Evolutionary conservation across 2,329 filamentous ascomycete genomes (phyloP), one percentile per base, ranked within the genome.

Genomic region (Ilyonectria sp.): DNA sequence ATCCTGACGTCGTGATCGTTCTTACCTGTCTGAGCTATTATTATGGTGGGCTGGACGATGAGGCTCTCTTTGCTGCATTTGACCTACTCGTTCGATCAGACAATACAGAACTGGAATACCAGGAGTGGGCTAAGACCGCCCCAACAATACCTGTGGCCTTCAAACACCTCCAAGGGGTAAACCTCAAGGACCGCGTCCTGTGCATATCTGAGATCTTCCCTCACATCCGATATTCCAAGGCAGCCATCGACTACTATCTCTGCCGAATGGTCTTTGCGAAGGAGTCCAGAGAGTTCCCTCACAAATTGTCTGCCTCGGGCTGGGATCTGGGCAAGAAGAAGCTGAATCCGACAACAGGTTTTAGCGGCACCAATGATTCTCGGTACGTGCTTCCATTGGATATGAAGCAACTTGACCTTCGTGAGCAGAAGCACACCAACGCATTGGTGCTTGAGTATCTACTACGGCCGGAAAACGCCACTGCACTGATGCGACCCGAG

Each of bases 361-460:
- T 94, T 73, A 92, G 90, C 61, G 91, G 92, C 0, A 94, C 92
- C 0, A 91, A 90, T 26, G 91, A 94, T 69, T 89, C 87, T 0
- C 78, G 84, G 10, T 80, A 84, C n/a, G 74, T 91, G 0, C 80
- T 94, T 0, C 91, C 91, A 0, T 72, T 91, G 0, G 79, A 72
- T 0, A 83, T 93, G 0, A 72, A 80, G 1, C 89, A 92, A 33
- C 78, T 86, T 0, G 88, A 93, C 37, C 80, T 91, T 0, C 72
- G 78, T 0, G 78, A 80, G 0, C 88, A 92, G 43, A 80, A 79
- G 1, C 89, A 92, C 58, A 94, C 92, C 0, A 93, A 93, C 70
- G 91, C 92, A 0, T 75, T 89, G 5, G 91, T 94, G 0, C 73
- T 94, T 0, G 81, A 85, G 0, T 82, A 90, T 66, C 76, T 94